phyloP scores from a whole-genome alignment of 2,329 filamentous ascomycete genomes.

The Cadophora luteo-olivacea region DNA sequence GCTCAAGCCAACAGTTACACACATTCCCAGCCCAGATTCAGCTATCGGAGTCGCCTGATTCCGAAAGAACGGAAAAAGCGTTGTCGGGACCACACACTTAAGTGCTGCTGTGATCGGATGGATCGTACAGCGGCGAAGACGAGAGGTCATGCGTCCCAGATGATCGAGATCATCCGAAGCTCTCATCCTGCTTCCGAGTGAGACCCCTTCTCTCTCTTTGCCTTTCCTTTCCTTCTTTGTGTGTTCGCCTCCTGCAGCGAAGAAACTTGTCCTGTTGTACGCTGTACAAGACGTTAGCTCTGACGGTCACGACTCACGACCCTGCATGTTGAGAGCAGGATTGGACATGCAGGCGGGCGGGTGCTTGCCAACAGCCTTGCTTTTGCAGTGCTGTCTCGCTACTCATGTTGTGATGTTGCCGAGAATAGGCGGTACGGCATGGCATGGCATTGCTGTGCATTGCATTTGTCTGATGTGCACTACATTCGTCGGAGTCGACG shows the following conservation, averaged over 20 bases:
- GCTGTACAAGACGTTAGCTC: background rate
- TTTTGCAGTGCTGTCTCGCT: background rate
- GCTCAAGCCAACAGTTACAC: constrained; percentile 10
- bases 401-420: background rate
- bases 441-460: background rate
- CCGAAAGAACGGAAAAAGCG: background rate
- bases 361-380: background rate
- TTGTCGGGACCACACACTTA: constrained; percentile 1
- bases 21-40: background rate
- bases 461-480: background rate
- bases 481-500: background rate
- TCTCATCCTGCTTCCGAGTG: background rate
- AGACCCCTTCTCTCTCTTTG: background rate
- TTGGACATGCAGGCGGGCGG: background rate
- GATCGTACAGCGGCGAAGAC: no score
- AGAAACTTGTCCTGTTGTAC: background rate
- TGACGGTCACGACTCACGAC: background rate
- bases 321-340: background rate
- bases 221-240: background rate
- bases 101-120: background rate
- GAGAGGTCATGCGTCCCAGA: background rate
- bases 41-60: constrained; percentile 5
- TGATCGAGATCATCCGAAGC: constrained; percentile 8
- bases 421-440: background rate
- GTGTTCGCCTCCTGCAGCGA: background rate